Base-by-base conservation (phyloP, 768 basidiomycete genomes). In the Tremella fuciformis region DNA sequence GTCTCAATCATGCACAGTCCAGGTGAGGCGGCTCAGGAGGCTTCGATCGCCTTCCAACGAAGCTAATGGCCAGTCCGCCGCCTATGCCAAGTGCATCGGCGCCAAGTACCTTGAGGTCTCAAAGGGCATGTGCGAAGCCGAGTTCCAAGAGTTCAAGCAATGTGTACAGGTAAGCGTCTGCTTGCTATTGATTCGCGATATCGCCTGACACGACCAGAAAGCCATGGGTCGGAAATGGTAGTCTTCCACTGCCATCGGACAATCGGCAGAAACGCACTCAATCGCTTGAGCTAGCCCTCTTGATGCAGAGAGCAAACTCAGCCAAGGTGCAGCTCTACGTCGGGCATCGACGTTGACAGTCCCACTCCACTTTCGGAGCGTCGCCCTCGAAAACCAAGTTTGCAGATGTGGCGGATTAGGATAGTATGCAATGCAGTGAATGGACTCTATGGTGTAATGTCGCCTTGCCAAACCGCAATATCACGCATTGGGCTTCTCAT, bases 21-120 rank as follows among this genome's bases (percentile, higher is more conserved):
- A 70, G 53, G 75, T 74, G 52, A 53, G 67, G 58, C 39, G 6
- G 16, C 6, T 11, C 6, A 6, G 22, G 42, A 4, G 42, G 6
- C 15, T 4, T 46, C 42, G n/a, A 46, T 46, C n/a, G n/a, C 6
- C 42, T 4, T 46, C 42, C 7, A 22, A 46, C 42, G 22, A 46
- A 18, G 42, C 42, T 46, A 15, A 46, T 38, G 24, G 3, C 11
- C 83, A 91, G 71, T 91, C 92, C 24, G 76, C 84, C 2, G 80
- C 78, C 4, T 99, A 99, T 74, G 94, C 91, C 21, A 87, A 87
- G 80, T 99, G 94, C 77, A 85, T 98, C 47, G 80, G 87, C 25
- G 83, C 84, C 1, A 83, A 83, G 3, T 94, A 96, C 76, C 84
- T 84, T 25, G 94, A 98, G 61, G 86, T 91, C 4, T 83, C 80